A percentile compares a stretch with the other conserved stretches of the same genome.
Evolutionary conservation across 148 eudicot species (phyloP).

Genomic region (Heliosperma pusillum): DNA sequence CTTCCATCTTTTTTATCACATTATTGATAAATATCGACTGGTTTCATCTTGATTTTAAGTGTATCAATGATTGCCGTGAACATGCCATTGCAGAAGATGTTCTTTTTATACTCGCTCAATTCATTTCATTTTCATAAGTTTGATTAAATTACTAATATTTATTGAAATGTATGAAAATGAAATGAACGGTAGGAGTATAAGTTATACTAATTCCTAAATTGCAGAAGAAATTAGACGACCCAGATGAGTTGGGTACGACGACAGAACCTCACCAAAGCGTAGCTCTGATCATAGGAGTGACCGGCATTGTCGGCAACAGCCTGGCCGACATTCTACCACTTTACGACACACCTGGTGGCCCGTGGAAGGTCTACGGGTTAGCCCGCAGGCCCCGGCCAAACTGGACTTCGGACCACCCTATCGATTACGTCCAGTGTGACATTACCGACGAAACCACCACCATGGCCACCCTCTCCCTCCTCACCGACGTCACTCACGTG

Average conservation of each 20-base stretch:
- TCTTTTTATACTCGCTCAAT: too few species aligned
- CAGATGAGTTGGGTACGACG: constrained; percentile 18
- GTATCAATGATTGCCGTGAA: too few species aligned
- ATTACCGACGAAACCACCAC: constrained; percentile 25
- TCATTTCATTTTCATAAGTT: too few species aligned
- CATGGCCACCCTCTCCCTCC: constrained; percentile 25
- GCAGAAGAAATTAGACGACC: constrained; percentile 34
- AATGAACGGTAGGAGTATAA: too few species aligned
- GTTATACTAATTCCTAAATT: neutral
- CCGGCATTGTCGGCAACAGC: constrained; percentile 46
- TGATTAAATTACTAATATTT: too few species aligned
- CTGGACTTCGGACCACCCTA: constrained; percentile 36
- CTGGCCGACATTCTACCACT: constrained; percentile 46
- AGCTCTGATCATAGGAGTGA: constrained; percentile 35
- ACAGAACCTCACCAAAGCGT: constrained; percentile 30
- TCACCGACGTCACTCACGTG: constrained; percentile 37
- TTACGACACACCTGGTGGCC: constrained; percentile 43
- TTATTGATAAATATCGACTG: too few species aligned
- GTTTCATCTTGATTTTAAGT: too few species aligned
- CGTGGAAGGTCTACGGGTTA: constrained; percentile 42
- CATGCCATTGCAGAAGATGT: too few species aligned
- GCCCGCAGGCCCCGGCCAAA: constrained; percentile 37
- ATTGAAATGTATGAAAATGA: too few species aligned
- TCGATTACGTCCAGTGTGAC: constrained; percentile 44
- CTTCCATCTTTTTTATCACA: too few species aligned